Evolutionary conservation across 2,329 filamentous ascomycete genomes (phyloP).

Genomic region (Orbilia javanica): DNA sequence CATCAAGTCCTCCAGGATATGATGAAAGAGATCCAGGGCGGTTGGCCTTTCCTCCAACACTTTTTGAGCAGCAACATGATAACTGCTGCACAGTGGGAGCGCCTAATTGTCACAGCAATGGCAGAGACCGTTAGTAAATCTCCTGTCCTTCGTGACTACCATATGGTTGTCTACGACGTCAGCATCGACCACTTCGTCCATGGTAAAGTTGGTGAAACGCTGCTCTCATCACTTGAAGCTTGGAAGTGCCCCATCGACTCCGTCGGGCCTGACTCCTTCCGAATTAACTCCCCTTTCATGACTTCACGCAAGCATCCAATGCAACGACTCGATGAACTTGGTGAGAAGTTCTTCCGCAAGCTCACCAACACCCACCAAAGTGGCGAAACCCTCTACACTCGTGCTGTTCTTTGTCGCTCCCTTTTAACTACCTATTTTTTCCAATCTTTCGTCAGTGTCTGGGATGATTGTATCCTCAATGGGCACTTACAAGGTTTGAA

Average conservation of each 20-base stretch:
- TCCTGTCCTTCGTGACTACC: slow-evolving; percentile 22
- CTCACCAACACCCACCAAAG: slow-evolving; percentile 38
- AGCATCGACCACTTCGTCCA: slow-evolving; percentile 45
- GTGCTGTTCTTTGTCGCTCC: slow-evolving; percentile 48
- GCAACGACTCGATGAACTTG: slow-evolving; percentile 49
- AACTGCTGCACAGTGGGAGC: slow-evolving; percentile 23
- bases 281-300: slow-evolving; percentile 39
- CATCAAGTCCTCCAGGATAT: slow-evolving; percentile 48
- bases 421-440: slow-evolving; percentile 45
- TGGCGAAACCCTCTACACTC: slow-evolving; percentile 46
- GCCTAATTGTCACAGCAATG: slow-evolving; percentile 30
- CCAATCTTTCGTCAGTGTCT: slow-evolving; percentile 41
- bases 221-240: slow-evolving; percentile 25
- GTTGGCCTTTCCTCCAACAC: slow-evolving; percentile 15
- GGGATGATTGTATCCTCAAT: slow-evolving; percentile 51
- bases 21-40: slow-evolving; percentile 33
- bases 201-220: slow-evolving; percentile 8
- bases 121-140: slow-evolving; percentile 19
- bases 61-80: slow-evolving; percentile 18
- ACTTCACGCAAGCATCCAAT: slow-evolving; percentile 48
- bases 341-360: slow-evolving; percentile 55
- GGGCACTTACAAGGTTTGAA: slow-evolving; percentile 35
- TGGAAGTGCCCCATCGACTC: slow-evolving; percentile 15
- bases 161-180: slow-evolving; percentile 43
- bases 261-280: slow-evolving; percentile 34